Base-by-base conservation (phyloP, 306 rosid genomes). In the Dalbergia cultrata region DNA sequence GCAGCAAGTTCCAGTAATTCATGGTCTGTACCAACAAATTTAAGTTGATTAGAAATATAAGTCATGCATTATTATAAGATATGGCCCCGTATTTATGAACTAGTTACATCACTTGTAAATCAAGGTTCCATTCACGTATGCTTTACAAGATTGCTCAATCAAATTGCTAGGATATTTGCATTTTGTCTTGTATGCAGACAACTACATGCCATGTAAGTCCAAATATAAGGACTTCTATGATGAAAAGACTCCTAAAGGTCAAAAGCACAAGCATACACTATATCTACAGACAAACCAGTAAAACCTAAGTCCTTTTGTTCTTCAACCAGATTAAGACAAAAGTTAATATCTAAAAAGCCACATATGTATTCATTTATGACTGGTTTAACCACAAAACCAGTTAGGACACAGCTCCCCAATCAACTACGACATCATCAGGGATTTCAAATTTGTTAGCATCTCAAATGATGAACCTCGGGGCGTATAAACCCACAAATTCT, bases 1-100 rank as follows among this genome's bases (percentile, higher is more conserved):
- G 97, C 92, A 62, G 98, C 99, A 82, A 91, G 90, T 85, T 95
- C 98, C 83, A 93, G 87, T 60, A 95, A 85, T 79, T 93, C 92
- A 76, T 86, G 94, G 85, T 89, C 99, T 93, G 90, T 50, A 72
- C 64, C 81, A 85, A 57, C 17, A 74, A 81, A 74, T 74, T 67
- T 52, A 12, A 77, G 18, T 56, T 70, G 39, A 75, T 18, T 44
- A 67, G 53, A 71, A 79, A 66, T 12, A 53, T 26, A 78, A 53
- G 34, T 78, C 63, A 21, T 56, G 8, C 33, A 71, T 60, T 67
- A 37, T 53, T 26, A 31, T 58, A 41, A 22, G 56, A 64, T 66
- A 54, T 75, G 12, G 12, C 67, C 22, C 49, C 39, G 33, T 26
- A 18, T 33, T 73, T 43, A 35, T 78, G 18, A 49, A 12, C 58